phyloP scores from a whole-genome alignment of 2,329 filamentous ascomycete genomes.

The Alternaria solani region DNA sequence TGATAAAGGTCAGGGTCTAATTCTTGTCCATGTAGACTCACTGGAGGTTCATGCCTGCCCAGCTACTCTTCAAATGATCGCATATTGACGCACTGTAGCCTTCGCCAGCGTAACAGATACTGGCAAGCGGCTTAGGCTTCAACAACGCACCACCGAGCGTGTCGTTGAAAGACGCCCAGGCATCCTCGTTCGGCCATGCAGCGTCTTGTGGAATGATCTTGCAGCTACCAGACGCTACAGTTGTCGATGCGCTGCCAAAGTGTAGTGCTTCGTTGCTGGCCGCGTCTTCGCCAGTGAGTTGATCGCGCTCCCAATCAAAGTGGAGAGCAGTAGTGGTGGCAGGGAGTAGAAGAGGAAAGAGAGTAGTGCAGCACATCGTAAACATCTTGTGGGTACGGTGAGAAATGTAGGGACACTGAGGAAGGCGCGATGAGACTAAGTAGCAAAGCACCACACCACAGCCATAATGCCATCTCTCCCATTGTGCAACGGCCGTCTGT shows the following conservation, averaged over 20 bases:
- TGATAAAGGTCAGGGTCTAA: background rate
- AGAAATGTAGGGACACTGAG: background rate
- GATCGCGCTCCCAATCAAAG: constrained; percentile 35
- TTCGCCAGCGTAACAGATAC: constrained; percentile 27
- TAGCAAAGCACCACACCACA: background rate
- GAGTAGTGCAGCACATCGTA: background rate
- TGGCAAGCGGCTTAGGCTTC: constrained; percentile 33
- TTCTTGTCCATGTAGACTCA: constrained; percentile 9
- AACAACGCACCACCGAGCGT: constrained; percentile 34
- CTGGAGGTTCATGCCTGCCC: constrained; percentile 31
- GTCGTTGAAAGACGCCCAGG: constrained; percentile 33
- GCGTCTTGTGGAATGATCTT: constrained; percentile 29
- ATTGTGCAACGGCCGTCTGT: background rate
- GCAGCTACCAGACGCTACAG: constrained; percentile 19
- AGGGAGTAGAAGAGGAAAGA: background rate
- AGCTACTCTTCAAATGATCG: constrained; percentile 22
- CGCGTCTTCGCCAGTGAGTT: constrained; percentile 29
- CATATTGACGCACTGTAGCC: constrained; percentile 28
- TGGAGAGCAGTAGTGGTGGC: constrained; percentile 19
- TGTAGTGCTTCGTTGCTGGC: constrained; percentile 22
- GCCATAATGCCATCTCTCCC: background rate
- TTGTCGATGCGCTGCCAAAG: constrained; percentile 18
- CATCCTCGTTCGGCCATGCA: constrained; percentile 31
- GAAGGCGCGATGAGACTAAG: background rate
- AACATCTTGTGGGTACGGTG: background rate